Evolutionary conservation across 352 stramenopile genomes (phyloP).

Genomic region (Phytophthora kernoviae): DNA sequence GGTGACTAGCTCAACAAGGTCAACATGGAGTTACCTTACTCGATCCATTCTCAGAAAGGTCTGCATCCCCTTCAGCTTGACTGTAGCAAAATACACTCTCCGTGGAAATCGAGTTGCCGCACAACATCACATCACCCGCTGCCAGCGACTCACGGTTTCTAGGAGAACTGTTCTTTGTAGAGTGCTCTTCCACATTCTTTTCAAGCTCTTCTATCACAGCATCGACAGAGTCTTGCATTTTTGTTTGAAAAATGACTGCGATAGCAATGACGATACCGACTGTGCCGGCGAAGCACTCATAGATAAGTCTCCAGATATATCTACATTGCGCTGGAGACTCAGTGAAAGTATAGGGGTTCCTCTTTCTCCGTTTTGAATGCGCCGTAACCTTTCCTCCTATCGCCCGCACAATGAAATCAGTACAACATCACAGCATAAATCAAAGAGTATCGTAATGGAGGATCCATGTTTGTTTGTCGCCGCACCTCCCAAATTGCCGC

Average conservation of each 20-base stretch:
- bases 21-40: slow-evolving; percentile 22
- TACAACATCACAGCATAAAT: neutral
- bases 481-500: slow-evolving; percentile 82
- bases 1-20: neutral
- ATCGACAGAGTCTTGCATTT: slow-evolving; percentile 73
- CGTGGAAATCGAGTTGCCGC: slow-evolving; percentile 50
- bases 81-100: slow-evolving; percentile 62
- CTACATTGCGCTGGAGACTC: slow-evolving; percentile 53
- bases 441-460: neutral
- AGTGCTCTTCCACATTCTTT: slow-evolving; percentile 18
- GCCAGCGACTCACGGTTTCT: slow-evolving; percentile 7
- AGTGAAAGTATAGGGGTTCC: slow-evolving; percentile 56
- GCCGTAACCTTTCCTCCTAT: slow-evolving; percentile 72
- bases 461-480: neutral
- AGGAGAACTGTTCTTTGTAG: slow-evolving; percentile 7
- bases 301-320: slow-evolving; percentile 8
- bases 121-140: slow-evolving; percentile 31
- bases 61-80: slow-evolving; percentile 31
- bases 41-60: neutral
- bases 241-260: slow-evolving; percentile 83
- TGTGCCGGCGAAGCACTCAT: slow-evolving; percentile 37
- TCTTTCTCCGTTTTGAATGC: slow-evolving; percentile 53
- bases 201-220: slow-evolving; percentile 55
- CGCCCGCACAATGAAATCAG: slow-evolving; percentile 9
- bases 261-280: slow-evolving; percentile 61